Percentiles rank a stretch among this genome's conserved stretches.
Conservation (phyloP, 2,329 filamentous ascomycete species). For the Dactylellina parvicollis region DNA sequence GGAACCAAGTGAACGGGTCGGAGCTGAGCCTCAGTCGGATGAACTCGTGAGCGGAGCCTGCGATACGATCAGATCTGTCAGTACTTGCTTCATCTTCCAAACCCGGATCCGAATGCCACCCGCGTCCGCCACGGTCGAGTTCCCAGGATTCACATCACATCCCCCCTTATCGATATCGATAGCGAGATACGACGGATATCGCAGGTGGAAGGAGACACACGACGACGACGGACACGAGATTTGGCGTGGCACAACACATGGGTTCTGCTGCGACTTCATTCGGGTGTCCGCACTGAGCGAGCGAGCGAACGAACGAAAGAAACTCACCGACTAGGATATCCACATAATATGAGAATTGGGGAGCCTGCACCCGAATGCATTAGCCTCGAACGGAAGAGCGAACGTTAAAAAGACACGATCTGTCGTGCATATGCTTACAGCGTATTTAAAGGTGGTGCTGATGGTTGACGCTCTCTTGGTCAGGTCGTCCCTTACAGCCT, state of each 20-base stretch:
- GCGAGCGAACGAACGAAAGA: background rate
- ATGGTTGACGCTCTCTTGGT: constrained; percentile 43
- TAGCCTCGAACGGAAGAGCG: background rate
- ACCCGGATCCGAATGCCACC: background rate
- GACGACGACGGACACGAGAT: background rate
- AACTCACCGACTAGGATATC: constrained; percentile 48
- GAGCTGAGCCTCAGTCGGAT: constrained; percentile 46
- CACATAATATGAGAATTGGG: constrained; percentile 53
- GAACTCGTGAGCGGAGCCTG: constrained; percentile 50
- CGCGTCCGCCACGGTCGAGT: too few relatives aligned
- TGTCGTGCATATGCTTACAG: constrained; percentile 18
- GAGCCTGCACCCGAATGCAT: constrained; percentile 27
- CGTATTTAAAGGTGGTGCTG: constrained; percentile 49
- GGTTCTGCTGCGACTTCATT: background rate
- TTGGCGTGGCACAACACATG: constrained; percentile 34
- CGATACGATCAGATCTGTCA: background rate
- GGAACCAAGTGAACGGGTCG: constrained; percentile 52
- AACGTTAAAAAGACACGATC: background rate
- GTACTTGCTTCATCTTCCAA: too few relatives aligned
- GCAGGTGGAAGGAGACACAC: too few relatives aligned
- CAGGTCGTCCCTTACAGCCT: constrained; percentile 13
- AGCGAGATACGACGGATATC: too few relatives aligned
- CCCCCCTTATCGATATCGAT: too few relatives aligned
- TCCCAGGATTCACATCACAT: too few relatives aligned
- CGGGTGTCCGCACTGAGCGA: background rate